Evolutionary conservation across 2,329 filamentous ascomycete genomes (phyloP).

Genomic region (Ophiocordyceps robertsii): DNA sequence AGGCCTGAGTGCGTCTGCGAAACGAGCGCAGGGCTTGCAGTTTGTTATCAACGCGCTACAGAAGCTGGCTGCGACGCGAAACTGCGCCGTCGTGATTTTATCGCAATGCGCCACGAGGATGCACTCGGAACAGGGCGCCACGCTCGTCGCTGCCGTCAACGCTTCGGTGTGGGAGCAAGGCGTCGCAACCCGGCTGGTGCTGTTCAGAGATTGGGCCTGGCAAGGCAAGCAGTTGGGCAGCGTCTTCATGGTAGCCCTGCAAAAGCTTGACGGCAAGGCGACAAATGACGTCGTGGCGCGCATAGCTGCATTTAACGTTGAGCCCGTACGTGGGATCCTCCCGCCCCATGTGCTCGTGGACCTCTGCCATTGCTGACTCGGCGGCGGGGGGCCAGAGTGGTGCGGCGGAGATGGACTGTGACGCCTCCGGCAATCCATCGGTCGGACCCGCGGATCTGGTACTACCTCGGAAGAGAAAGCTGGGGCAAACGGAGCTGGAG

Average conservation of each 20-base stretch:
- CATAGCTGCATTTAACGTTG: slow-evolving; percentile 35
- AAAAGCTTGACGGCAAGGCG: slow-evolving; percentile 47
- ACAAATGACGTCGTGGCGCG: slow-evolving; percentile 24
- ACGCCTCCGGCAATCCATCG: slow-evolving; percentile 18
- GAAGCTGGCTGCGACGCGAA: slow-evolving; percentile 59
- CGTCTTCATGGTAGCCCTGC: slow-evolving; percentile 47
- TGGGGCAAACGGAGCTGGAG: slow-evolving; percentile 44
- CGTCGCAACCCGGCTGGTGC: slow-evolving; percentile 56
- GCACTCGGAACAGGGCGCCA: slow-evolving; percentile 50
- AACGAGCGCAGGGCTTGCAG: slow-evolving; percentile 39
- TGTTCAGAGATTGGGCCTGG: slow-evolving; percentile 68
- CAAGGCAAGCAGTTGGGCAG: slow-evolving; percentile 29
- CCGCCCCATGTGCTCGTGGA: neutral
- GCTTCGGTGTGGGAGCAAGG: slow-evolving; percentile 70
- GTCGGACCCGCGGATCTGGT: slow-evolving; percentile 20
- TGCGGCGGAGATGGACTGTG: slow-evolving; percentile 25
- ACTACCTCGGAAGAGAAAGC: slow-evolving; percentile 45
- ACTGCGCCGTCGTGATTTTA: slow-evolving; percentile 61
- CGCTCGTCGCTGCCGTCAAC: slow-evolving; percentile 62
- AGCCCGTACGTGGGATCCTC: slow-evolving; percentile 21
- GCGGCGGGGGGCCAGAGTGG: slow-evolving; percentile 23
- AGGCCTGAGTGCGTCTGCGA: slow-evolving; percentile 25
- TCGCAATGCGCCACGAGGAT: slow-evolving; percentile 77
- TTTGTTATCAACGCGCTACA: slow-evolving; percentile 57
- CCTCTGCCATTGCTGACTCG: neutral